phyloP scores from a whole-genome alignment of 2,329 filamentous ascomycete species.

The Albifimbria verrucaria region DNA sequence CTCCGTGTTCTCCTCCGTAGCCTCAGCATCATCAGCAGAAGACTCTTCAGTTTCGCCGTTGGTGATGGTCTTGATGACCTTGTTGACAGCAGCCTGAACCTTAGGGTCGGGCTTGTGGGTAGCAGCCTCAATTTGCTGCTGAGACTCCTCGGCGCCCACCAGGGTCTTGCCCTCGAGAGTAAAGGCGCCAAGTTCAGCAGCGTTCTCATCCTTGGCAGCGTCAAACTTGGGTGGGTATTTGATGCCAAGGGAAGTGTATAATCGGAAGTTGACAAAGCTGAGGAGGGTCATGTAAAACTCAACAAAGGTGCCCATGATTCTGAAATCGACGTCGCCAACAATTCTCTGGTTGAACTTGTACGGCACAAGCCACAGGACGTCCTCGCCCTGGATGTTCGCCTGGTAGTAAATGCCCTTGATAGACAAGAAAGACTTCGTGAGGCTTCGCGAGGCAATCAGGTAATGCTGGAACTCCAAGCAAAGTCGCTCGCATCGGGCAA shows the following conservation, averaged over 20 bases:
- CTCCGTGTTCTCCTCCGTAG: slow-evolving; percentile 49
- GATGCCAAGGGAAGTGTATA: slow-evolving; percentile 87
- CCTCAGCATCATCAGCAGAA: slow-evolving; percentile 38
- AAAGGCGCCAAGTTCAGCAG: slow-evolving; percentile 87
- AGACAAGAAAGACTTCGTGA: slow-evolving; percentile 94
- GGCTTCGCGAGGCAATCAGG: slow-evolving; percentile 83
- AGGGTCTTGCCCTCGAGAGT: slow-evolving; percentile 74
- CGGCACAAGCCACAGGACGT: slow-evolving; percentile 93
- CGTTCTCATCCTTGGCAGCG: slow-evolving; percentile 78
- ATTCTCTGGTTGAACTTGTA: slow-evolving; percentile 97
- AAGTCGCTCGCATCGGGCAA: slow-evolving; percentile 88
- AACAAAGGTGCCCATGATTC: slow-evolving; percentile 98
- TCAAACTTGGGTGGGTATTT: slow-evolving; percentile 97
- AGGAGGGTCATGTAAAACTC: slow-evolving; percentile 98
- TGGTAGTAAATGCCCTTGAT: slow-evolving; percentile 99
- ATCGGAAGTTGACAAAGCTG: slow-evolving; percentile 91
- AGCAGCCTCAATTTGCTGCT: slow-evolving; percentile 45
- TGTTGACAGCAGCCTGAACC: slow-evolving; percentile 64
- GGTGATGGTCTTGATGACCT: slow-evolving; percentile 65
- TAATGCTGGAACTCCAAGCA: slow-evolving; percentile 98
- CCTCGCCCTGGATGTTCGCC: slow-evolving; percentile 93
- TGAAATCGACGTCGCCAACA: slow-evolving; percentile 91
- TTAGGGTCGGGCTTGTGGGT: slow-evolving; percentile 56
- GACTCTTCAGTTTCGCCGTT: slow-evolving; percentile 40
- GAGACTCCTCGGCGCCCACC: slow-evolving; percentile 48